Base-by-base conservation (phyloP, 148 eudicot genomes). In the Fagopyrum tataricum region DNA sequence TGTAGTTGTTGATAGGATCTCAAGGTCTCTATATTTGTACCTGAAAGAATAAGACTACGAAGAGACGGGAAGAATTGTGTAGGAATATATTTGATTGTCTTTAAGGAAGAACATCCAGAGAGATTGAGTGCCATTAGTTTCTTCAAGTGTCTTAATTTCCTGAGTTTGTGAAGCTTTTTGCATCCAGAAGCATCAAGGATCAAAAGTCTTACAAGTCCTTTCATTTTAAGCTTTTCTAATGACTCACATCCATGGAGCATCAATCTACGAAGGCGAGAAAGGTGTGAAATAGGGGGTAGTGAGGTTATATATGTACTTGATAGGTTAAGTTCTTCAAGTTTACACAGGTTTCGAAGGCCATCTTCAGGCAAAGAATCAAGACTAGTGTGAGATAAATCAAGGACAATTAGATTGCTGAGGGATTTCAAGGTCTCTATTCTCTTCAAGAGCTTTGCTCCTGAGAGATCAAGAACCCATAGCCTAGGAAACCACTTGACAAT, bases 401-500 rank as follows among this genome's bases (percentile, higher is more conserved):
- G 72, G n/a, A 44, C 21, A 41, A 43, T 37, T n/a, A 69, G 72
- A 0, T 69, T 12, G 4, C 6, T 7, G 37, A 62, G 68, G 18
- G 43, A n/a, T 0, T 31, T 7, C 1, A 62, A 26, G n/a, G n/a
- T n/a, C n/a, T 37, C 5, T 37, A 62, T 62, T 15, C 37, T 41
- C 41, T 62, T 69, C 72, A 69, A 41, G 8, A 42, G 23, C 23
- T 17, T 7, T 2, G 72, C 48, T 42, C 72, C 72, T 17, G 51
- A 69, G 26, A 69, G 26, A 69, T 69, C 72, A 69, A 69, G 72
- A 69, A 69, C 72, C 43, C 43, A 49, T 42, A 69, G 72, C 10
- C n/a, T 69, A 6, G 9, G 21, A 1, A 69, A 44, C 24, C 43
- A 42, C 0, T 6, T 4, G 24, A 44, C 72, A 69, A 69, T 42